Evolutionary conservation across 2,329 filamentous ascomycete genomes (phyloP).

Genomic region (Tolypocladium tundrense): DNA sequence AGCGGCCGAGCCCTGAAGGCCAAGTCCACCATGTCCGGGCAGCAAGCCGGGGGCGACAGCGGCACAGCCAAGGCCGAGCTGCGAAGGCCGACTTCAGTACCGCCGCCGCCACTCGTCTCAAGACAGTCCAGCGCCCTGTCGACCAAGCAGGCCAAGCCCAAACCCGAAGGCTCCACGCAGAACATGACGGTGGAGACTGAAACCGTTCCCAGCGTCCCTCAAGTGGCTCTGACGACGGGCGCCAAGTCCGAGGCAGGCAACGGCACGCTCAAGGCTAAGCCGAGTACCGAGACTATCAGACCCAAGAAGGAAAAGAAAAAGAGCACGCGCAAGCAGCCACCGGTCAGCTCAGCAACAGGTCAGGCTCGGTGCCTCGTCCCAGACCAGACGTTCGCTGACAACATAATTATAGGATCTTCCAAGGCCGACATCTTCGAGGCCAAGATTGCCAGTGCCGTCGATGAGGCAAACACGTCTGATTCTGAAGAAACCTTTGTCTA

Average conservation of each 20-base stretch:
- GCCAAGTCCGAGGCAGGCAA: slow-evolving; percentile 53
- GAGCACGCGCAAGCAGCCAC: slow-evolving; percentile 60
- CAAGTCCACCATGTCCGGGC: slow-evolving; percentile 33
- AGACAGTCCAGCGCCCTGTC: slow-evolving; percentile 56
- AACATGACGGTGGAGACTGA: slow-evolving; percentile 98
- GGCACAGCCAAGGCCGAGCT: slow-evolving; percentile 36
- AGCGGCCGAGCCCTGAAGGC: slow-evolving; percentile 32
- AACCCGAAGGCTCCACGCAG: slow-evolving; percentile 66
- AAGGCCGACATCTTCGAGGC: slow-evolving; percentile 98
- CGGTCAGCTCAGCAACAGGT: slow-evolving; percentile 64
- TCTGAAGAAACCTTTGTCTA: slow-evolving; percentile 99
- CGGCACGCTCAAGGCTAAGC: slow-evolving; percentile 73
- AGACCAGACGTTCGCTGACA: not conserved
- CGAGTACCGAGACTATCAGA: slow-evolving; percentile 90
- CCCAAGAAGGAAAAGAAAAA: slow-evolving; percentile 91
- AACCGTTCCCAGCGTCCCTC: slow-evolving; percentile 83
- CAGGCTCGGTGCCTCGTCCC: slow-evolving; percentile 23
- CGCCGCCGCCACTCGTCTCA: slow-evolving; percentile 45
- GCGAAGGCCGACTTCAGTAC: slow-evolving; percentile 34
- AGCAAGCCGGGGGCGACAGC: slow-evolving; percentile 58
- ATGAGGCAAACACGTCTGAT: slow-evolving; percentile 92
- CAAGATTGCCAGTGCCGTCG: slow-evolving; percentile 89
- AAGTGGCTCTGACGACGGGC: slow-evolving; percentile 60
- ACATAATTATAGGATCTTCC: slow-evolving; percentile 56
- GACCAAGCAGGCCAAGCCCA: slow-evolving; percentile 58